Evolutionary conservation across 352 stramenopile species (phyloP).

Genomic region (Pythium phragmiticola): DNA sequence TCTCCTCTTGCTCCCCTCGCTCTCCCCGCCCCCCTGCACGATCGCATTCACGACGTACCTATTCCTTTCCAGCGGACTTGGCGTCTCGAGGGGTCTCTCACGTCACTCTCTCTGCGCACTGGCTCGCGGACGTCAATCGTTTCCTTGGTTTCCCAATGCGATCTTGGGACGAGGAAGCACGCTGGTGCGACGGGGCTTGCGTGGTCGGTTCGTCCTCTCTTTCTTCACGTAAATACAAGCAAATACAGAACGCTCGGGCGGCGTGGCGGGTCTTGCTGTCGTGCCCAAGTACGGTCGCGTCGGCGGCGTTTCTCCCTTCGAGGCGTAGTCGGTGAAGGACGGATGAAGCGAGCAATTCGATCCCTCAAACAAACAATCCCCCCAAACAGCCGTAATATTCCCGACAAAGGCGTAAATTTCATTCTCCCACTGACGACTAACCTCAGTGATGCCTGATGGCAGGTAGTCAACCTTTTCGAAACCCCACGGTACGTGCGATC

Average conservation of each 20-base stretch:
- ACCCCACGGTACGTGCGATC: slow-evolving; percentile 2
- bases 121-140: neutral
- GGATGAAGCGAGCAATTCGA: neutral
- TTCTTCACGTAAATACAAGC: slow-evolving; percentile 4
- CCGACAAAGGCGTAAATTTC: slow-evolving; percentile 4
- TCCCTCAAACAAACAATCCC: slow-evolving; percentile 7
- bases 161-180: slow-evolving; percentile 6
- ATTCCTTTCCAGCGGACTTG: neutral
- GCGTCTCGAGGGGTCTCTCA: neutral
- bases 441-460: neutral
- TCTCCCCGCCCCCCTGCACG: neutral
- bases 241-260: slow-evolving; percentile 6
- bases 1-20: neutral
- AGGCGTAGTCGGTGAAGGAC: neutral
- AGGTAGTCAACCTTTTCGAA: slow-evolving; percentile 6
- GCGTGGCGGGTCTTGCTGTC: slow-evolving; percentile 5
- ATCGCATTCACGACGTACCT: slow-evolving; percentile 3
- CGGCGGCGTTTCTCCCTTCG: slow-evolving; percentile 18
- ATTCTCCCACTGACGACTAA: neutral
- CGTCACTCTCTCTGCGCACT: slow-evolving; percentile 4
- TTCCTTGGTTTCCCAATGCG: neutral
- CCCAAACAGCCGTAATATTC: slow-evolving; percentile 3
- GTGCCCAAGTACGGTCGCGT: slow-evolving; percentile 1
- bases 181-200: neutral
- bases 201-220: neutral